These are phyloP conservation scores for Leccinum ochraceum DNA, from an alignment of 768 basidiomycete species.

Conservation along the genomic window DNA sequence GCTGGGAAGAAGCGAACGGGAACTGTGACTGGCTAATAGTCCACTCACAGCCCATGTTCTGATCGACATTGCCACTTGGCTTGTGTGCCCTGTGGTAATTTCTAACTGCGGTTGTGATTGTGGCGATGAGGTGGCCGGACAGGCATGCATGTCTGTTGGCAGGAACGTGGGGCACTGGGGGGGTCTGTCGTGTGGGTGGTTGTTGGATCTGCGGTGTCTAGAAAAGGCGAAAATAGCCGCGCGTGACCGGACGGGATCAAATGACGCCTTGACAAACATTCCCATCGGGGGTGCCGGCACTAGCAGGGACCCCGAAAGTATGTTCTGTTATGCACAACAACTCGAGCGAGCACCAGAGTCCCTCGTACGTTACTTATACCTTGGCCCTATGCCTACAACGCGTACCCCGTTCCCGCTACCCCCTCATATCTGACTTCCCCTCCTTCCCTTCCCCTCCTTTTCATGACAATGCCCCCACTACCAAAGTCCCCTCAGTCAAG, in stretches of 20 bases:
- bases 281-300: slow-evolving; percentile 25
- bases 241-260: slow-evolving; percentile 28
- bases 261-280: slow-evolving; percentile 20
- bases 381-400: slow-evolving; percentile 25
- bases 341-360: slow-evolving; percentile 3
- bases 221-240: slow-evolving; percentile 20
- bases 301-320: slow-evolving; percentile 22
- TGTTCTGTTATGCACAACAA: slow-evolving; percentile 4
- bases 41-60: not conserved
- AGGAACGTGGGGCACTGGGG: not conserved
- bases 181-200: not conserved
- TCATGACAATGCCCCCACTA: slow-evolving; percentile 33
- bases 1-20: slow-evolving; percentile 1
- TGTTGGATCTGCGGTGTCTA: slow-evolving; percentile 23
- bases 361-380: slow-evolving; percentile 36
- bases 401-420: slow-evolving; percentile 17
- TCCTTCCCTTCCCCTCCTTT: not conserved
- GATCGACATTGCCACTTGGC: slow-evolving; percentile 2
- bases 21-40: not conserved
- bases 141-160: slow-evolving; percentile 1
- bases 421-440: not conserved
- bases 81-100: not conserved
- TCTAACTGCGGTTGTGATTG: slow-evolving; percentile 7
- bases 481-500: slow-evolving; percentile 42
- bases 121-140: slow-evolving; percentile 6